Percentiles rank a stretch among this genome's conserved stretches.
These are phyloP conservation scores for Penicillium malachiteum DNA, from an alignment of 495 filamentous ascomycete species.

Conservation along the genomic window DNA sequence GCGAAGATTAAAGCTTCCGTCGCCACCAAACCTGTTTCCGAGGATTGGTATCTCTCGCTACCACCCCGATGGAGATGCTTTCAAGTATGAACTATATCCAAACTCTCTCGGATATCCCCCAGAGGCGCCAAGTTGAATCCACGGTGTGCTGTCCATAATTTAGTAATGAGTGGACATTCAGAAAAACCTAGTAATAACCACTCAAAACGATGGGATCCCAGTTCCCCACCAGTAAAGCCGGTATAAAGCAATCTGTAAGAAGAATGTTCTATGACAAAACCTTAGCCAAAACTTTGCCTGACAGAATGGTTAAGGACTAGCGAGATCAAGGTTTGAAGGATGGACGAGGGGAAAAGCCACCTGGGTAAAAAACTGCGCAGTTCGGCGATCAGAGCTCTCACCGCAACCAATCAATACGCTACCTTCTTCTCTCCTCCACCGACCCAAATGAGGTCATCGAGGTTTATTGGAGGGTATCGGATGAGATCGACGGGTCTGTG, in stretches of 20 bases:
- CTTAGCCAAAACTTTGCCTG: no score
- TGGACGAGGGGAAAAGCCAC: not conserved
- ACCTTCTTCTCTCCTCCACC: not conserved
- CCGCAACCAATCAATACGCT: constrained; percentile 1
- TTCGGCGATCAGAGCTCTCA: constrained; percentile 4
- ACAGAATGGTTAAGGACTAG: not conserved
- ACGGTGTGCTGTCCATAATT: not conserved
- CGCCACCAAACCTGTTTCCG: not conserved
- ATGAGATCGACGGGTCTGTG: not conserved
- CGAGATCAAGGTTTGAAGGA: constrained; percentile 3
- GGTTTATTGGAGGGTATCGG: not conserved
- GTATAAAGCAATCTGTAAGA: not conserved
- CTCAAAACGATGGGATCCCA: not conserved
- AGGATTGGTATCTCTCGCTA: not conserved
- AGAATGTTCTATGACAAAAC: not conserved
- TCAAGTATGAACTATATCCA: not conserved
- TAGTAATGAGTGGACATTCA: not conserved
- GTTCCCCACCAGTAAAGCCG: not conserved
- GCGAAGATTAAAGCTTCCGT: not conserved
- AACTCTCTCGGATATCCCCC: not conserved
- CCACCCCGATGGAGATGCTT: not conserved
- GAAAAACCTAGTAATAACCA: not conserved
- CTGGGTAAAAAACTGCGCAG: not conserved
- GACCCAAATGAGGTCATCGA: not conserved
- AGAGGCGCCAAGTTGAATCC: not conserved